A percentile compares a stretch with the other conserved stretches of the same genome.
phyloP scores from a whole-genome alignment of 306 rosid species.

The Dalbergia cultrata region DNA sequence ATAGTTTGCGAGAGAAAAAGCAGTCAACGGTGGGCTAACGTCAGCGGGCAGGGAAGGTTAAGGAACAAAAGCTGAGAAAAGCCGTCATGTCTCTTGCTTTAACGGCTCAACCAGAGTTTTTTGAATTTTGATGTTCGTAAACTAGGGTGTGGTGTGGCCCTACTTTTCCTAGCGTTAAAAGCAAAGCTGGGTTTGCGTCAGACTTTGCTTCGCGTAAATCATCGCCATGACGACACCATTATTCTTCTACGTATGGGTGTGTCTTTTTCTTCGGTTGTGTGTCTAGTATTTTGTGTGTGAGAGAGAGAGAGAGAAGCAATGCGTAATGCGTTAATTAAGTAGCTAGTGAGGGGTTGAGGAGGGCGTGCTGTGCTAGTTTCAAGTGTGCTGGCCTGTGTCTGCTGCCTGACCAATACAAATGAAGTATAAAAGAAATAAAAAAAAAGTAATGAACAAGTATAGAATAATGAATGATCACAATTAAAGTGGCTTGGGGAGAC shows the following conservation, averaged over 20 bases:
- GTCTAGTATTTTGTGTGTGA: background rate
- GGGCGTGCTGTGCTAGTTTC: slow-evolving; percentile 49
- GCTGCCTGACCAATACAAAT: slow-evolving; percentile 14
- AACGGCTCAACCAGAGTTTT: slow-evolving; percentile 58
- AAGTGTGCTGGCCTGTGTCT: slow-evolving; percentile 51
- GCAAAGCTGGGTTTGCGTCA: slow-evolving; percentile 69
- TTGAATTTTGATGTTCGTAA: slow-evolving; percentile 17
- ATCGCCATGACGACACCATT: slow-evolving; percentile 57
- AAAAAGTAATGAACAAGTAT: no score
- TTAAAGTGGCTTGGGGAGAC: slow-evolving; percentile 42
- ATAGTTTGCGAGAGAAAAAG: slow-evolving; percentile 43
- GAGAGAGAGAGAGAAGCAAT: slow-evolving; percentile 12
- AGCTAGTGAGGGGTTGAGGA: background rate
- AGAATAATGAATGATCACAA: slow-evolving; percentile 24
- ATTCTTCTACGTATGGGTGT: slow-evolving; percentile 47
- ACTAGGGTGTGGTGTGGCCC: slow-evolving; percentile 36
- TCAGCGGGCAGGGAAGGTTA: slow-evolving; percentile 58
- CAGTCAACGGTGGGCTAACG: slow-evolving; percentile 70
- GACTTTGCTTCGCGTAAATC: slow-evolving; percentile 56
- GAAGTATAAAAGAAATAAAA: background rate
- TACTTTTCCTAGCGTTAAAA: slow-evolving; percentile 18
- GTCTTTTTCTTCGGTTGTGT: slow-evolving; percentile 6
- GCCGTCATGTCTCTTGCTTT: slow-evolving; percentile 75
- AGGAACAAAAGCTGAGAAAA: slow-evolving; percentile 80
- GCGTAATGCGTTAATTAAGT: slow-evolving; percentile 9